These are phyloP conservation scores for Pistacia integerrima DNA, from an alignment of 345 rosid species.

Conservation along the genomic window DNA sequence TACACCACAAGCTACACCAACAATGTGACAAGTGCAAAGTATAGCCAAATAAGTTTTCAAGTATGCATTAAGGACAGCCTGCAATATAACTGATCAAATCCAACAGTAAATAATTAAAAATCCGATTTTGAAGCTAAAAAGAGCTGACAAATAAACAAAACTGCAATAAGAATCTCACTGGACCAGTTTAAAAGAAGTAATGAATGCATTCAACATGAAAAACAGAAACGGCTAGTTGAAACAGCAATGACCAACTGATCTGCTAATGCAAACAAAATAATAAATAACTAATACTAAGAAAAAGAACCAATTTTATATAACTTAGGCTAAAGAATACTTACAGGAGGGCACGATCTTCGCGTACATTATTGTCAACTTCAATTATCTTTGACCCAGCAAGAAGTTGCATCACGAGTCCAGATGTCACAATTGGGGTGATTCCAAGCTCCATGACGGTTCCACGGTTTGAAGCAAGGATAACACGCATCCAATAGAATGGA, in stretches of 20 bases:
- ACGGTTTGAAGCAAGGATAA: conserved; percentile 72
- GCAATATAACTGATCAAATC: not conserved
- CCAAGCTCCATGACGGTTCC: conserved; percentile 91
- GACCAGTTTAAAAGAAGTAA: not conserved
- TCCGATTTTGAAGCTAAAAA: not conserved
- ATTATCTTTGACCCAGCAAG: conserved; percentile 78
- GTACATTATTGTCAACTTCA: conserved; percentile 76
- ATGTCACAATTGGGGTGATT: conserved; percentile 77
- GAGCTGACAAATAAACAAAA: not conserved
- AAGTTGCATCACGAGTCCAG: conserved; percentile 80
- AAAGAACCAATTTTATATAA: not conserved
- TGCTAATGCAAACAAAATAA: not conserved
- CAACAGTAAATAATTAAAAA: not conserved
- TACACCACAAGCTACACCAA: not conserved
- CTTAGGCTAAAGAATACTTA: conserved; percentile 28
- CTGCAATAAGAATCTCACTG: not conserved
- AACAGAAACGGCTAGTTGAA: not conserved
- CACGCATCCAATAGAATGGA: conserved; percentile 85
- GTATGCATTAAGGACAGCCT: not conserved
- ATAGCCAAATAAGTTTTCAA: conserved; percentile 3
- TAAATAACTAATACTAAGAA: not conserved
- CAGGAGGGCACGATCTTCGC: conserved; percentile 80
- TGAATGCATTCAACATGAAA: not conserved
- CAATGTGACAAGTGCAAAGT: not conserved
- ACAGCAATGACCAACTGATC: not conserved